Evolutionary conservation across 2,329 filamentous ascomycete species (phyloP).

Genomic region (Lasiodiplodia hormozganensis): DNA sequence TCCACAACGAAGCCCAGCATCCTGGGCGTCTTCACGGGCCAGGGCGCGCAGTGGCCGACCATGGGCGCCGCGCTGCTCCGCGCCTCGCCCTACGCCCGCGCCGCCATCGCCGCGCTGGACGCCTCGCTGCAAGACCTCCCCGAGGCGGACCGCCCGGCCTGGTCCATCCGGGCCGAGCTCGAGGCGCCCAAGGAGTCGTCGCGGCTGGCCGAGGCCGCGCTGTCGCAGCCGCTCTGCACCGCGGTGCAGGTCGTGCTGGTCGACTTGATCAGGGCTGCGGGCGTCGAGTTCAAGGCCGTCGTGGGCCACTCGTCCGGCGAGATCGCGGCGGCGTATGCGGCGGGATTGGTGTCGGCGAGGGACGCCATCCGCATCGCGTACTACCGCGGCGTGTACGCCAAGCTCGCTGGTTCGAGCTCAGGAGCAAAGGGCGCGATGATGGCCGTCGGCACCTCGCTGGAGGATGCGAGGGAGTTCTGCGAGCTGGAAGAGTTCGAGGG

Average conservation of each 20-base stretch:
- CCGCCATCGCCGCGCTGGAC: slow-evolving; percentile 37
- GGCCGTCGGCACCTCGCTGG: slow-evolving; percentile 32
- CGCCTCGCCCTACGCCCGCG: slow-evolving; percentile 20
- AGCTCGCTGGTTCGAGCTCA: slow-evolving; percentile 32
- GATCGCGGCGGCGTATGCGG: slow-evolving; percentile 40
- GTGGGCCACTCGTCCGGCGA: slow-evolving; percentile 42
- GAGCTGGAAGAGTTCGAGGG: slow-evolving; percentile 32
- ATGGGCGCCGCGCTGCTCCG: slow-evolving; percentile 50
- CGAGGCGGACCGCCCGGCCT: slow-evolving; percentile 26
- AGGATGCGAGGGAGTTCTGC: slow-evolving; percentile 5
- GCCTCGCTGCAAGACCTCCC: slow-evolving; percentile 24
- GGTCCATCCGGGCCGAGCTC: slow-evolving; percentile 34
- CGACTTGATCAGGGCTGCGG: slow-evolving; percentile 37
- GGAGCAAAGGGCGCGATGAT: slow-evolving; percentile 43
- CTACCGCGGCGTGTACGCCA: slow-evolving; percentile 29
- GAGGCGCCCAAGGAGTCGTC: slow-evolving; percentile 34
- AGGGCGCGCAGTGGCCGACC: slow-evolving; percentile 51
- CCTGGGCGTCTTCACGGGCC: slow-evolving; percentile 51
- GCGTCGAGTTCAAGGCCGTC: slow-evolving; percentile 36
- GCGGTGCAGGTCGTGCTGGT: slow-evolving; percentile 39
- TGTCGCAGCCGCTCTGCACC: slow-evolving; percentile 38
- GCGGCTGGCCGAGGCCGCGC: slow-evolving; percentile 33
- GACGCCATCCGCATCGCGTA: slow-evolving; percentile 39
- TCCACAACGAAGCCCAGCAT: not conserved
- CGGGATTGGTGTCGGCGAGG: slow-evolving; percentile 33